A percentile compares a stretch with the other conserved stretches of the same genome.
Evolutionary conservation across 352 stramenopile species (phyloP).

Genomic region (Globisporangium nunn): DNA sequence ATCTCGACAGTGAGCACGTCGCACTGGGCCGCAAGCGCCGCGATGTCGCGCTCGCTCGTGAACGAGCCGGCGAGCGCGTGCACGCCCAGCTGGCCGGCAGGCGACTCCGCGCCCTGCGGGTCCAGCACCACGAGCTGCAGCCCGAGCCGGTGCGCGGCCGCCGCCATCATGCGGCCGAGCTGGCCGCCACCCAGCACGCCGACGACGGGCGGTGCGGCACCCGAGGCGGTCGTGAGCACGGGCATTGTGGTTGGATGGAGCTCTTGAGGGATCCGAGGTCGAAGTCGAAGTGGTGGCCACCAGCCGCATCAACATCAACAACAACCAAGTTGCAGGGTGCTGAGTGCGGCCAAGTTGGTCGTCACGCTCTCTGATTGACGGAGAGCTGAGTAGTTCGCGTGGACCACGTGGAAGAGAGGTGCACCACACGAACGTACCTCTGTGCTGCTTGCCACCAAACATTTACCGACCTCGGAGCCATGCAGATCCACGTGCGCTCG

Average conservation of each 20-base stretch:
- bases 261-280: neutral
- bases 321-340: neutral
- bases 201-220: constrained; percentile 54
- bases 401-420: no score
- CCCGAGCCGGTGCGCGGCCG: constrained; percentile 92
- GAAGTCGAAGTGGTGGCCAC: constrained; percentile 9
- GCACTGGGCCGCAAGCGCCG: constrained; percentile 66
- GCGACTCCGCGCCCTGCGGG: constrained; percentile 64
- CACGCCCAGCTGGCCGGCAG: constrained; percentile 65
- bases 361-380: neutral
- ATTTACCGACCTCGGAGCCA: neutral
- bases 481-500: constrained; percentile 16
- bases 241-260: constrained; percentile 26
- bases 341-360: neutral
- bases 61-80: constrained; percentile 74
- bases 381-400: neutral
- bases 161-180: constrained; percentile 98
- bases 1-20: constrained; percentile 98
- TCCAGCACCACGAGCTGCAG: constrained; percentile 93
- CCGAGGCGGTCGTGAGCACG: constrained; percentile 36
- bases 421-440: no score
- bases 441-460: neutral
- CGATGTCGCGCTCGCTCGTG: constrained; percentile 59
- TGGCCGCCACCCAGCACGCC: constrained; percentile 95
- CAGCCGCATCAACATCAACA: neutral